Base-by-base conservation (phyloP, 2,329 filamentous ascomycete genomes). In the Xylariaceae sp. region DNA sequence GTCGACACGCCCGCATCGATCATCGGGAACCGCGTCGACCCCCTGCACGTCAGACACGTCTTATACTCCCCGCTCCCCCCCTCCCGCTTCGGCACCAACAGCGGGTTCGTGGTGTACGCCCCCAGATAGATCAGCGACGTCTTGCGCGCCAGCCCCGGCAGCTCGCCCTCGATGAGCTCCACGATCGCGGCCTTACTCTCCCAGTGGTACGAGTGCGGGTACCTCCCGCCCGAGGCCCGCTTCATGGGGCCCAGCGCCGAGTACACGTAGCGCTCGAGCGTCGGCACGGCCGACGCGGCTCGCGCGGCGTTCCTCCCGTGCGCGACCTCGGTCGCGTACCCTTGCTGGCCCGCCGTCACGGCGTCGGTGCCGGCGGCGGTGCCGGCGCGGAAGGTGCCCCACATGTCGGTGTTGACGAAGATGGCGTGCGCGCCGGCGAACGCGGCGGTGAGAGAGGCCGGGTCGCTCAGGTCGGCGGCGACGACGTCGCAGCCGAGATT, bases 1-100 rank as follows among this genome's bases (percentile, higher is more conserved):
- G 67, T 69, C 2, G 67, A 68, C 2, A 50, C 47, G 1, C 45
- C 46, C 0, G 64, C 54, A 36, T 69, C 60, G 37, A 73, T 63
- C 35, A 74, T 60, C 1, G 69, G 70, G 2, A 73, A 43, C 2
- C 44, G 47, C 0, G 52, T 53, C 0, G 54, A 35, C 36, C 45
- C 41, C 0, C 43, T 44, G 1, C 59, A 48, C 0, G 67, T 64
- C 0, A 67, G 24, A 0, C 62, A 16, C n/a, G 66, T 45, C 3
- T 38, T 31, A 24, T 64, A 69, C 13, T 57, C 55, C 0, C 60
- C 62, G 1, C 39, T 59, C 0, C 45, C 40, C 0, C 50, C 37
- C 16, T 66, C 51, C 3, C 48, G 51, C 37, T 56, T 56, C 1
- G 63, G 63, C 11, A 45, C 34, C 3, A 64, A 43, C 3, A 64